A percentile compares a stretch with the other conserved stretches of the same genome.
Conservation (phyloP, 768 basidiomycete species). For the Lactifluus subvellereus region DNA sequence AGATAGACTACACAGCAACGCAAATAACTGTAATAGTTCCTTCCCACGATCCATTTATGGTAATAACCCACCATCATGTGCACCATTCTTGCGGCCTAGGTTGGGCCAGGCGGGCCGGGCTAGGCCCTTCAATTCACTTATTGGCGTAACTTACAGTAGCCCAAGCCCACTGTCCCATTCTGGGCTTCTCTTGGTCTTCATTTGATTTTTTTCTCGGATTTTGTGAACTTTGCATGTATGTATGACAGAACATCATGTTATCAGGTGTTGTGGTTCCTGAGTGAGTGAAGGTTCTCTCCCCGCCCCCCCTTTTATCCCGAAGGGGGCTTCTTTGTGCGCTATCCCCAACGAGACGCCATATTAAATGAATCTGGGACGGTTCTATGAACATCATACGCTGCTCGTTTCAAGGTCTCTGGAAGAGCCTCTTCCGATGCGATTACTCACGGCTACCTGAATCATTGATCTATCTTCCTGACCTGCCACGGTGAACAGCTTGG, state of each 20-base stretch:
- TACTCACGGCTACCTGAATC: background rate
- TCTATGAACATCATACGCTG: slow-evolving; percentile 37
- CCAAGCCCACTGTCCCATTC: background rate
- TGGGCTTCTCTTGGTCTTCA: background rate
- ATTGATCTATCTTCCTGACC: background rate
- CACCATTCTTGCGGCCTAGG: background rate
- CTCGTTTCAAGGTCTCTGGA: background rate
- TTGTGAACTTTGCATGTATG: background rate
- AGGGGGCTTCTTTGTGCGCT: background rate
- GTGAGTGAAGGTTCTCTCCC: background rate
- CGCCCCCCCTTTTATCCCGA: too few relatives aligned
- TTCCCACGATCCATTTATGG: slow-evolving; percentile 27
- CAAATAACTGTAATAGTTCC: slow-evolving; percentile 38
- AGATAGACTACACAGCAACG: too few relatives aligned
- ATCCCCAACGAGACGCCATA: background rate
- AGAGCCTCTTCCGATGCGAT: background rate
- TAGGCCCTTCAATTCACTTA: background rate
- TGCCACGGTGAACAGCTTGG: slow-evolving; percentile 41
- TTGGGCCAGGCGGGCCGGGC: background rate
- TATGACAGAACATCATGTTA: too few relatives aligned
- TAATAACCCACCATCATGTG: background rate
- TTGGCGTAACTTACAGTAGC: background rate
- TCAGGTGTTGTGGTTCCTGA: background rate
- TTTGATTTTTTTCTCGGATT: background rate
- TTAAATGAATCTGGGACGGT: background rate